Evolutionary conservation across 352 stramenopile species (phyloP).

Genomic region (Pythium brachiatum): DNA sequence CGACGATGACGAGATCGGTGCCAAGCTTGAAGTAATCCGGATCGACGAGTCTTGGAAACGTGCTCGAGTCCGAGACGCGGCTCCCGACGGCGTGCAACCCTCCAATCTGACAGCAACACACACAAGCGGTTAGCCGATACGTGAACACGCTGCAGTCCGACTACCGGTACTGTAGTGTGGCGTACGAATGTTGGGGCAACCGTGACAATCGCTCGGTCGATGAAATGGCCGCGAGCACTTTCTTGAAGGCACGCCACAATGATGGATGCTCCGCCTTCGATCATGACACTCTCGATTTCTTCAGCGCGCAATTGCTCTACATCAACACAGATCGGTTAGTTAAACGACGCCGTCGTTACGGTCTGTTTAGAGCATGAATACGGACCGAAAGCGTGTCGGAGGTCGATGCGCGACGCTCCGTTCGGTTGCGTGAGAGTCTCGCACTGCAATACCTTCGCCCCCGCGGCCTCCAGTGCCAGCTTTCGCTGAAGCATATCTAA

Average conservation of each 20-base stretch:
- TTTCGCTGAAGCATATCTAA: slow-evolving; percentile 41
- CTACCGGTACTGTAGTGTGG: background rate
- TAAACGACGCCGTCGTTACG: background rate
- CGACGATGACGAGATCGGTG: slow-evolving; percentile 50
- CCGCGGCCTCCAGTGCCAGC: slow-evolving; percentile 37
- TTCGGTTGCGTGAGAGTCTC: slow-evolving; percentile 12
- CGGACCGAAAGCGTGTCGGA: slow-evolving; percentile 59
- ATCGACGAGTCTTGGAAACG: slow-evolving; percentile 37
- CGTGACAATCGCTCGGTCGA: slow-evolving; percentile 74
- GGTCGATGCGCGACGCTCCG: slow-evolving; percentile 43
- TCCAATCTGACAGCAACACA: slow-evolving; percentile 41
- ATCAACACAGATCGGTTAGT: background rate
- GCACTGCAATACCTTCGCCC: slow-evolving; percentile 48
- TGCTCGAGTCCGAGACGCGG: slow-evolving; percentile 20
- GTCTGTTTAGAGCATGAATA: background rate
- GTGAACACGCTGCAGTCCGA: background rate
- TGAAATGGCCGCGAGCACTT: slow-evolving; percentile 34
- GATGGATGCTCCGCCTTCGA: slow-evolving; percentile 78
- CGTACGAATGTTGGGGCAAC: slow-evolving; percentile 80
- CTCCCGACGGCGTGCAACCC: slow-evolving; percentile 45
- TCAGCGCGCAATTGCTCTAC: slow-evolving; percentile 26
- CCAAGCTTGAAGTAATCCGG: slow-evolving; percentile 36
- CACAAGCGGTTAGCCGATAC: background rate
- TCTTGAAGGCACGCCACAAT: slow-evolving; percentile 66
- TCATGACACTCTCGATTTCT: slow-evolving; percentile 69